Base-by-base conservation (phyloP, 495 filamentous ascomycete species). In the Aspergillus panamensis region DNA sequence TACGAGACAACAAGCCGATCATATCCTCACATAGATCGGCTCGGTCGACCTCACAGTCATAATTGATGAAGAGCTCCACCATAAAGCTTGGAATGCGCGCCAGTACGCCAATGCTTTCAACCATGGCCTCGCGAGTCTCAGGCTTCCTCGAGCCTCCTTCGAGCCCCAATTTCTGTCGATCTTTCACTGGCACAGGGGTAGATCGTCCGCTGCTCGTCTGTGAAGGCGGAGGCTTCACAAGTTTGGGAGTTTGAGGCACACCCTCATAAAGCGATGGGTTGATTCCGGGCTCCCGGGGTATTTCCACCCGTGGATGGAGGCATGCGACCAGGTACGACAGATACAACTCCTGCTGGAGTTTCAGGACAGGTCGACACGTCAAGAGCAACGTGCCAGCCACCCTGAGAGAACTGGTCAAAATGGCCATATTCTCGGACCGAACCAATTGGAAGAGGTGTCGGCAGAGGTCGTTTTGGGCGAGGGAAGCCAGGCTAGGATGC, bases 81-180 rank as follows among this genome's bases (percentile, higher is more conserved):
- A 97, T 91, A 63, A 91, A 97, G 50, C 85, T 90, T 1, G 94
- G 92, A 72, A 97, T 96, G 25, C 95, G 82, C 31, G 90, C 88
- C 44, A 99, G 78, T 29, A 91, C 89, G 43, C 93, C 92, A 33
- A 99, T 86, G 60, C 88, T 96, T 72, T 99, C 94, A 9, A 99
- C 92, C 94, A 99, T 99, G 30, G 94, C 94, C 71, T 99, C 95
- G 61, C 95, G 80, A 45, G 94, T 90, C 66, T 97, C 94, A 5
- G 94, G 94, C 63, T 91, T 96, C 49, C 94, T 82, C 1, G 88
- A 83, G 30, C 94, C 92, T 3, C 94, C 94, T 73, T 99, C 94
- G 66, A 99, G 77, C 1, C 94, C 94, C 10, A 99, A 81, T 69
- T 90, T 93, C 67, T 96, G 91, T 49, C 94, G 82, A 66, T 98